phyloP scores from a whole-genome alignment of 2,329 filamentous ascomycete species.

The Macrophomina phaseolina region DNA sequence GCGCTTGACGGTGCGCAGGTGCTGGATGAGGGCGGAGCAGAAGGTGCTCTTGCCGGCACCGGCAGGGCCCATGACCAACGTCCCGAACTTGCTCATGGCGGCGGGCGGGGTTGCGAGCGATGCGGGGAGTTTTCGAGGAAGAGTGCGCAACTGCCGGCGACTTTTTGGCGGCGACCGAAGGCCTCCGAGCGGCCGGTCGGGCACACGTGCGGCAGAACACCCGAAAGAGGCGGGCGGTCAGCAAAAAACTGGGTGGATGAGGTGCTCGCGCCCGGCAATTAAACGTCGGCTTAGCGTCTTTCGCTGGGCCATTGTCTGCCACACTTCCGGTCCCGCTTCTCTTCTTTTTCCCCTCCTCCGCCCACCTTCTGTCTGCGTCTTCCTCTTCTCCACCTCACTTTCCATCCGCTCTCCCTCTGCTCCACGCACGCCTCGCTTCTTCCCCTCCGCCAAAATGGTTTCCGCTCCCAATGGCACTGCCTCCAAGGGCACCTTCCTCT shows the following conservation, averaged over 20 bases:
- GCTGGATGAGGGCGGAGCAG: conserved; percentile 89
- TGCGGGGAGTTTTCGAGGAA: conserved; percentile 23
- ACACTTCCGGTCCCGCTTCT: conserved; percentile 30
- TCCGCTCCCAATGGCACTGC: conserved; percentile 25
- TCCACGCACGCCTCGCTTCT: background rate
- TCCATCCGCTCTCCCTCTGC: background rate
- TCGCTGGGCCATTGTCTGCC: conserved; percentile 16
- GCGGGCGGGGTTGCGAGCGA: conserved; percentile 3
- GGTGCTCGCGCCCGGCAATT: conserved; percentile 27
- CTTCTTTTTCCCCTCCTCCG: conserved; percentile 35
- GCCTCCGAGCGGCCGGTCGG: conserved; percentile 10
- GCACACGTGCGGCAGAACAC: conserved; percentile 15
- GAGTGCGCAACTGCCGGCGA: conserved; percentile 12
- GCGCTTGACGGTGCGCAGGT: conserved; percentile 87
- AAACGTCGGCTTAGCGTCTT: conserved; percentile 20
- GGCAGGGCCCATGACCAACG: conserved; percentile 94
- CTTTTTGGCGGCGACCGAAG: conserved; percentile 21
- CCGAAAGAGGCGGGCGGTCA: conserved; percentile 14
- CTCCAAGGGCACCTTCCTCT: conserved; percentile 48
- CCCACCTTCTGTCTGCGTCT: conserved; percentile 32
- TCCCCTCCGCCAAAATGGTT: conserved; percentile 18
- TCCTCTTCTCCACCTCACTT: conserved; percentile 29
- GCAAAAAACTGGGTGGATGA: conserved; percentile 18
- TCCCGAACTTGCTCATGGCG: conserved; percentile 89
- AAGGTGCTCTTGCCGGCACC: conserved; percentile 98